These are phyloP conservation scores for Globomyces sp. DNA, from an alignment of 371 early-diverging fungal genomes.

Conservation along the genomic window DNA sequence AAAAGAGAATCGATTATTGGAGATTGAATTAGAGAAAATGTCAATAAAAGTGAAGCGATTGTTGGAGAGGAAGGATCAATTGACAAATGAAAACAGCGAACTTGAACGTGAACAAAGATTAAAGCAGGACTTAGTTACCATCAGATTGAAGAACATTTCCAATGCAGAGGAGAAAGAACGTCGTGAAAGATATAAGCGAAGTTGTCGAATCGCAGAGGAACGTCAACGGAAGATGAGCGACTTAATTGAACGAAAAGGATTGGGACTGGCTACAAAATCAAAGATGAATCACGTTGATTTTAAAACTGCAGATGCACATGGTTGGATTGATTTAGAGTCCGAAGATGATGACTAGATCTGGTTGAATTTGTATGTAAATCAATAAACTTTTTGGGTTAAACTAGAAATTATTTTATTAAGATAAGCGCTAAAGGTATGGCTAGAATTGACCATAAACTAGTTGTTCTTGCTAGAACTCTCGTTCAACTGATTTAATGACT, in stretches of 20 bases:
- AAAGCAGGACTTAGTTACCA: conserved; percentile 32
- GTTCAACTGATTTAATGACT: too few relatives aligned
- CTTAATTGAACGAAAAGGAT: background rate
- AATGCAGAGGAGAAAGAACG: conserved; percentile 25
- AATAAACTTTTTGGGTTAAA: too few relatives aligned
- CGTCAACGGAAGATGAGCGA: background rate
- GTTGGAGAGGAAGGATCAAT: conserved; percentile 30
- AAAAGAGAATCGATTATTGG: conserved; percentile 41
- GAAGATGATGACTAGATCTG: too few relatives aligned
- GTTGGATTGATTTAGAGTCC: too few relatives aligned
- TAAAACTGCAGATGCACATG: too few relatives aligned
- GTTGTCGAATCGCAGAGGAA: background rate
- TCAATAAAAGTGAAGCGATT: conserved; percentile 35
- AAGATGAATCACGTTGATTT: too few relatives aligned
- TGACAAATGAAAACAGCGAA: conserved; percentile 39
- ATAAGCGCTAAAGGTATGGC: too few relatives aligned
- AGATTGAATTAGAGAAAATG: conserved; percentile 30
- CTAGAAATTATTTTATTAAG: too few relatives aligned
- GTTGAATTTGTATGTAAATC: too few relatives aligned
- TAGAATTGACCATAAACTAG: too few relatives aligned
- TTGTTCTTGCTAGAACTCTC: too few relatives aligned
- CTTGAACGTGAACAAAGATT: conserved; percentile 35
- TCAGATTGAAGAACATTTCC: conserved; percentile 30
- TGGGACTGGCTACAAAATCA: background rate
- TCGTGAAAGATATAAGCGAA: conserved; percentile 4